Percentiles rank a stretch among this genome's conserved stretches.
Conservation (phyloP, 2,329 filamentous ascomycete genomes). For the Graphiopsis chlorocephala region DNA sequence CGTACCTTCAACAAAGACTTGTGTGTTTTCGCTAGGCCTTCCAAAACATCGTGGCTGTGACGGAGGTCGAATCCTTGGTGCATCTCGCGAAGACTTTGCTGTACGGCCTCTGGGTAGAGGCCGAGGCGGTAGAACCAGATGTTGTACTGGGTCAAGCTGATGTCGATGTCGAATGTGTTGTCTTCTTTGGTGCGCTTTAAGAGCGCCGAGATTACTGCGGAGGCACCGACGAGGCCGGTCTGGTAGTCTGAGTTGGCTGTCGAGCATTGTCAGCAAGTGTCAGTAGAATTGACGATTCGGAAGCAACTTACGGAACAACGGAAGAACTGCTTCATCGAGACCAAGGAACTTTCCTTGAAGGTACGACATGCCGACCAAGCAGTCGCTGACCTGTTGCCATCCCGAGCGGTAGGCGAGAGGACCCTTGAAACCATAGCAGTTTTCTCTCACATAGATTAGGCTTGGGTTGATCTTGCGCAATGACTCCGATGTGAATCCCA, state of each 20-base stretch:
- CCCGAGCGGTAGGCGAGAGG: conserved; percentile 38
- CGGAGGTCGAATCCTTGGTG: background rate
- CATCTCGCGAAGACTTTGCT: background rate
- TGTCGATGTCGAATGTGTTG: conserved; percentile 8
- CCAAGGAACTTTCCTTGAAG: conserved; percentile 1
- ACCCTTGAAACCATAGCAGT: conserved; percentile 51
- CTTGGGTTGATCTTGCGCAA: conserved; percentile 40
- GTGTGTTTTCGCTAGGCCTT: background rate
- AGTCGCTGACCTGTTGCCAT: conserved; percentile 6
- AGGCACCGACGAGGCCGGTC: conserved; percentile 3
- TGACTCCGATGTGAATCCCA: conserved; percentile 40
- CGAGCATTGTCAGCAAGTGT: background rate
- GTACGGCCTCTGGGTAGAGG: background rate
- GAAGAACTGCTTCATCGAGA: background rate
- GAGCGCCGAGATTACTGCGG: background rate
- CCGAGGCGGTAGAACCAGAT: conserved; percentile 10
- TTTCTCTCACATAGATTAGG: conserved; percentile 46
- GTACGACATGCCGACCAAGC: background rate
- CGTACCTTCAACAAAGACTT: background rate
- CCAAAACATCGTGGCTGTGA: background rate
- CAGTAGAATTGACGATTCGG: no score
- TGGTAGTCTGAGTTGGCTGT: conserved; percentile 13
- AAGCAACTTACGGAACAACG: background rate
- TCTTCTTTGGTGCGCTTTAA: background rate
- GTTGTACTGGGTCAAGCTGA: conserved; percentile 12